A percentile compares a stretch with the other conserved stretches of the same genome.
Conservation (phyloP, 345 rosid genomes). For the Psidium friedrichsthalianum region DNA sequence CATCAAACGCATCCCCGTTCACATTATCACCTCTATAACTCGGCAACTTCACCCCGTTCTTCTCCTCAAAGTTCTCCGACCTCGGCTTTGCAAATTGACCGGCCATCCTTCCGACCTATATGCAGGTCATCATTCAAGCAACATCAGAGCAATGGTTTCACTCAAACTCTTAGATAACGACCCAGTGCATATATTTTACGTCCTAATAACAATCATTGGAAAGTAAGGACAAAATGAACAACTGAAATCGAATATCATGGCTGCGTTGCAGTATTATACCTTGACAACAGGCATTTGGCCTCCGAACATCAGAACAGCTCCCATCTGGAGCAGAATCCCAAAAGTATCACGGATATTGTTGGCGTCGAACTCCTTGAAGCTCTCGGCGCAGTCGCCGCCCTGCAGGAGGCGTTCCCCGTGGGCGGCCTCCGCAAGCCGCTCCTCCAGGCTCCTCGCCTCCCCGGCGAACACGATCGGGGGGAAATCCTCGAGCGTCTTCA, state of each 20-base stretch:
- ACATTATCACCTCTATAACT: conserved; percentile 14
- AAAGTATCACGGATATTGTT: conserved; percentile 14
- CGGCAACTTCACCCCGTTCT: conserved; percentile 12
- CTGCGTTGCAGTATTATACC: neutral
- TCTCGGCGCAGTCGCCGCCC: conserved; percentile 17
- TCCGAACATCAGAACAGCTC: conserved; percentile 11
- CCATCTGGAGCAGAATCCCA: conserved; percentile 15
- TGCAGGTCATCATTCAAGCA: neutral
- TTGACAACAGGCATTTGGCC: conserved; percentile 17
- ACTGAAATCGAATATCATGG: neutral
- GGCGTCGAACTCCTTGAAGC: conserved; percentile 16
- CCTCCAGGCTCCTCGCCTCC: conserved; percentile 14
- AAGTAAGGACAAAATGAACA: neutral
- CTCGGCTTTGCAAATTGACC: conserved; percentile 16
- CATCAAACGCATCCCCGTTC: conserved; percentile 10
- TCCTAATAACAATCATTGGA: neutral
- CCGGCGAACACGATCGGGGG: conserved; percentile 18
- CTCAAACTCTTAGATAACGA: neutral
- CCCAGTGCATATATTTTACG: neutral
- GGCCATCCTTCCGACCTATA: conserved; percentile 13
- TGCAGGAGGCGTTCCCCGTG: conserved; percentile 13
- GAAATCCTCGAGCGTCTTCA: conserved; percentile 9
- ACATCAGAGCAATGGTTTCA: neutral
- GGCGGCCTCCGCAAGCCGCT: conserved; percentile 14
- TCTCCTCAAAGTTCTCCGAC: conserved; percentile 6